Conservation (phyloP, 371 early-diverging fungal species). For the Mortierella sp. region DNA sequence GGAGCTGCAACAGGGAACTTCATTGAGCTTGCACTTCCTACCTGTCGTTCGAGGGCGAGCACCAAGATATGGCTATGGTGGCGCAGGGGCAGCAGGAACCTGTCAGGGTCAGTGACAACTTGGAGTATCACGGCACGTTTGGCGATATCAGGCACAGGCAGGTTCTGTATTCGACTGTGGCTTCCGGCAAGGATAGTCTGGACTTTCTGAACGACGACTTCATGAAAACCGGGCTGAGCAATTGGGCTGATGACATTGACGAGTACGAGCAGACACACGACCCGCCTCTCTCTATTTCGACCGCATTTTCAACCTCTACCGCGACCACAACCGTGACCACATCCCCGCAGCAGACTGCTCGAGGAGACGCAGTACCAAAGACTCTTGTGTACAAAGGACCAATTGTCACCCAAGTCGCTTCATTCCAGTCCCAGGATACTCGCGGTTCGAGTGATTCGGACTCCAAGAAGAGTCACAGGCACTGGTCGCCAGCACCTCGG, state of each 20-base stretch:
- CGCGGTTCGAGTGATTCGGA: background rate
- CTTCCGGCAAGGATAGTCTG: constrained; percentile 1
- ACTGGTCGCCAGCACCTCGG: background rate
- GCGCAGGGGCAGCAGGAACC: background rate
- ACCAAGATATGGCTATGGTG: background rate
- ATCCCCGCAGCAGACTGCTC: background rate
- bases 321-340: background rate
- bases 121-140: background rate
- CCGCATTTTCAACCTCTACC: background rate
- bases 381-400: background rate
- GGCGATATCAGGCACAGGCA: background rate
- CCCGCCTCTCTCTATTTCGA: background rate
- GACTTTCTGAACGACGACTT: constrained; percentile 19
- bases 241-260: constrained; percentile 25
- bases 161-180: background rate
- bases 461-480: background rate
- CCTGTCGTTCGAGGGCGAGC: too few relatives aligned
- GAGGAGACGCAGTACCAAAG: background rate
- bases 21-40: background rate
- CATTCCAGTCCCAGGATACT: background rate
- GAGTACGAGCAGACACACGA: constrained; percentile 4
- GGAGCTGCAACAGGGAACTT: background rate
- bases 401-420: background rate
- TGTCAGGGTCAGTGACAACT: background rate
- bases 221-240: constrained; percentile 1